Evolutionary conservation across 176 grass and related monocot species (phyloP).

Genomic region (Coix lacrymajobi): DNA sequence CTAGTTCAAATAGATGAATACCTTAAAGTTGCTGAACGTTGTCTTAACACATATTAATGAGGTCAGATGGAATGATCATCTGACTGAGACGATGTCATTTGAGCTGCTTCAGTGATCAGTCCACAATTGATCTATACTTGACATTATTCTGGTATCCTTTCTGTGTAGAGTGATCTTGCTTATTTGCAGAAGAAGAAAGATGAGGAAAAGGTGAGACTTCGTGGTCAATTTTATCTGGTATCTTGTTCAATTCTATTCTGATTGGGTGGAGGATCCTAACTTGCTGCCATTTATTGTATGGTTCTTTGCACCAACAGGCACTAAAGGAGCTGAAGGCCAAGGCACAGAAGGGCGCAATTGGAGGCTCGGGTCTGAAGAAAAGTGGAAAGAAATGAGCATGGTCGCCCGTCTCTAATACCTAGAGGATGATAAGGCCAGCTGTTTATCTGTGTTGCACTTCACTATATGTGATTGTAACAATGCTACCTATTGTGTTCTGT

Average conservation of each 20-base stretch:
- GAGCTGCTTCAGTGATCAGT: background rate
- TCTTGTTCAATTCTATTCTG: background rate
- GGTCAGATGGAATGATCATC: background rate
- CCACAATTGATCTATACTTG: background rate
- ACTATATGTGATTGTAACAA: slow-evolving; percentile 21
- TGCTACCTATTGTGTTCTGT: slow-evolving; percentile 3
- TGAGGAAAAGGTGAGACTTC: slow-evolving; percentile 57
- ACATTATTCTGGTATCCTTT: background rate
- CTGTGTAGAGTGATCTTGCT: slow-evolving; percentile 54
- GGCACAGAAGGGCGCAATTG: slow-evolving; percentile 83
- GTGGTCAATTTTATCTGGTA: background rate
- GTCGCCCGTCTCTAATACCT: background rate
- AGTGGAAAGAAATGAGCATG: slow-evolving; percentile 83
- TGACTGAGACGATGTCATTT: background rate
- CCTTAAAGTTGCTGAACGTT: background rate
- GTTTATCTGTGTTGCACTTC: slow-evolving; percentile 2
- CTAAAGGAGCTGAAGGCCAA: slow-evolving; percentile 83
- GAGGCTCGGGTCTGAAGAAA: slow-evolving; percentile 93
- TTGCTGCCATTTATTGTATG: background rate
- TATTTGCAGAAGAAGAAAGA: slow-evolving; percentile 98
- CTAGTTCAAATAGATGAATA: background rate
- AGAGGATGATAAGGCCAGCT: slow-evolving; percentile 14
- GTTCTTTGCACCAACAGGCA: slow-evolving; percentile 43
- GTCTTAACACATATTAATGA: background rate
- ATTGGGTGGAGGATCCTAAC: background rate